Evolutionary conservation across 1,284 basidiomycete genomes (phyloP).

Genomic region (Cryptococcus neoformans): DNA sequence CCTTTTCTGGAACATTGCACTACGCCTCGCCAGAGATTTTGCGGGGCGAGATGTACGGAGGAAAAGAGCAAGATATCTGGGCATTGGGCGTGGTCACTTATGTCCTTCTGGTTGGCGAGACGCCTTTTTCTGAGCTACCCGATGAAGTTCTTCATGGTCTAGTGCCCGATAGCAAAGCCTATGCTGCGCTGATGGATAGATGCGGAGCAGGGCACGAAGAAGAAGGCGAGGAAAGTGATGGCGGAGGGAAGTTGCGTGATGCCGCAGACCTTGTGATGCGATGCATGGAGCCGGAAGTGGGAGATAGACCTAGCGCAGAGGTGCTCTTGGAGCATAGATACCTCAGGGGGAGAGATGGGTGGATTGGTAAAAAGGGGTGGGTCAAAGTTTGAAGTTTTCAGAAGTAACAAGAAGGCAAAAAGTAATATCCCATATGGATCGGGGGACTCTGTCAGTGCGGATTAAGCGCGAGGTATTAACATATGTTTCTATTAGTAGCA

Average conservation of each 20-base stretch:
- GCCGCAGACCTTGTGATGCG: slow-evolving; percentile 46
- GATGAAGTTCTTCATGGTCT: slow-evolving; percentile 44
- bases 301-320: slow-evolving; percentile 44
- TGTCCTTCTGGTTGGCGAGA: slow-evolving; percentile 92
- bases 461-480: too few species aligned
- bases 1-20: slow-evolving; percentile 78
- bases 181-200: slow-evolving; percentile 32
- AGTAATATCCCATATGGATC: too few species aligned
- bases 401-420: too few species aligned
- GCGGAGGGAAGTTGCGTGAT: slow-evolving; percentile 43
- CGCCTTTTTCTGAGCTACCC: slow-evolving; percentile 68
- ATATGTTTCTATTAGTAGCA: too few species aligned
- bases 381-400: slow-evolving; percentile 4
- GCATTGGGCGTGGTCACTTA: slow-evolving; percentile 97
- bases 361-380: slow-evolving; percentile 44
- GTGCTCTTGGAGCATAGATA: slow-evolving; percentile 40
- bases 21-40: slow-evolving; percentile 97
- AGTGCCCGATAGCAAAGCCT: slow-evolving; percentile 23
- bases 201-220: slow-evolving; percentile 30
- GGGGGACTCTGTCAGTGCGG: too few species aligned
- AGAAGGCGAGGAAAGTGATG: slow-evolving; percentile 43
- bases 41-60: slow-evolving; percentile 88
- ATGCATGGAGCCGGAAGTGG: slow-evolving; percentile 41
- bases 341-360: slow-evolving; percentile 37
- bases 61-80: slow-evolving; percentile 98